Conservation (phyloP, 2,329 filamentous ascomycete genomes). For the Didymellaceae sp. region DNA sequence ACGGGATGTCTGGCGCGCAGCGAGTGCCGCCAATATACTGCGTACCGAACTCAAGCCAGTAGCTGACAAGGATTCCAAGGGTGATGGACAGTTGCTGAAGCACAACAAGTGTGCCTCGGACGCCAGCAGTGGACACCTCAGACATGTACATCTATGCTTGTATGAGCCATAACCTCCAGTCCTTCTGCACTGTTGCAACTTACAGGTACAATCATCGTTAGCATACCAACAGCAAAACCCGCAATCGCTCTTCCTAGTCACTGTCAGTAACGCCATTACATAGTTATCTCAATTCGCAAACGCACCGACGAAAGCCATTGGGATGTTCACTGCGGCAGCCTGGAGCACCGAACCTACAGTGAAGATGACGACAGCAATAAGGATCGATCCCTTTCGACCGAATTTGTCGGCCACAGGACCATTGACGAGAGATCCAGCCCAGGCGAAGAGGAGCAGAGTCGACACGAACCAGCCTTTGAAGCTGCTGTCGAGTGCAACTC, state of each 20-base stretch:
- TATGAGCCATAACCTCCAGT: not conserved
- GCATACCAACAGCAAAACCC: slow-evolving; percentile 30
- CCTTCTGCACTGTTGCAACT: not conserved
- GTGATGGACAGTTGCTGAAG: slow-evolving; percentile 31
- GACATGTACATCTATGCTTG: slow-evolving; percentile 26
- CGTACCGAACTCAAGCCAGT: slow-evolving; percentile 31
- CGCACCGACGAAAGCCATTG: slow-evolving; percentile 27
- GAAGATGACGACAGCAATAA: slow-evolving; percentile 30
- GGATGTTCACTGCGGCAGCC: slow-evolving; percentile 26
- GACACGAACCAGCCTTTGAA: slow-evolving; percentile 36
- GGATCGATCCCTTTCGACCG: slow-evolving; percentile 28
- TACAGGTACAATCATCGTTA: slow-evolving; percentile 30
- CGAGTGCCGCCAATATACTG: slow-evolving; percentile 35
- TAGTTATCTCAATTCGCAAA: not conserved
- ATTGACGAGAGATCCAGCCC: slow-evolving; percentile 33
- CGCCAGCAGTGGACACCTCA: slow-evolving; percentile 27
- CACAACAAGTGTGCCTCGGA: slow-evolving; percentile 31
- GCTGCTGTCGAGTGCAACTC: slow-evolving; percentile 24
- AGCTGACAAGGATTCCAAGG: slow-evolving; percentile 28
- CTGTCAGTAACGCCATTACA: not conserved
- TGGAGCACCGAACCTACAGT: slow-evolving; percentile 27
- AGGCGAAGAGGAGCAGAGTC: slow-evolving; percentile 26
- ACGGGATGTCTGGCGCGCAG: slow-evolving; percentile 57
- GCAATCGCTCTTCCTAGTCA: slow-evolving; percentile 26
- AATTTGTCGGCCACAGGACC: slow-evolving; percentile 30